A percentile compares a stretch with the other conserved stretches of the same genome.
Conservation (phyloP, 2,329 filamentous ascomycete genomes). For the Cercospora sesami region DNA sequence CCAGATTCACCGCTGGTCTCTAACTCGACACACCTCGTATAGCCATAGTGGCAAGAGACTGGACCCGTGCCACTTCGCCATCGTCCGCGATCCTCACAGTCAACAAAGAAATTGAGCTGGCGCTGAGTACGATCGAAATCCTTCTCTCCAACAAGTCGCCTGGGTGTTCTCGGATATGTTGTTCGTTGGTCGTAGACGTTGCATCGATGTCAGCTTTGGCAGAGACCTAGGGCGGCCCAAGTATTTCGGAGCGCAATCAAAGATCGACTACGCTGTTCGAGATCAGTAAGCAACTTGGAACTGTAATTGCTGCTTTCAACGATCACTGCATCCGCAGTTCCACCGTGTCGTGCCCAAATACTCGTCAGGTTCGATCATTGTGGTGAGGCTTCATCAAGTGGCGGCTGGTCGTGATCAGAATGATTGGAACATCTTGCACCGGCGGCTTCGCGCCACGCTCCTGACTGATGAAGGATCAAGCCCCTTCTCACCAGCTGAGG, state of each 20-base stretch:
- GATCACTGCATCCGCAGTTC: background rate
- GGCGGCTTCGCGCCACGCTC: background rate
- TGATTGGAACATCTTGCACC: background rate
- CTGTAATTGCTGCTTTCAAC: background rate
- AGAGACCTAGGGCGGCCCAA: background rate
- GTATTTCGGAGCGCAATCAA: background rate
- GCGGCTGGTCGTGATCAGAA: background rate
- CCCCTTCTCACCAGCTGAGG: background rate
- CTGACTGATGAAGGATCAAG: background rate
- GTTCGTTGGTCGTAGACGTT: conserved; percentile 1
- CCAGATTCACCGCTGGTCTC: background rate
- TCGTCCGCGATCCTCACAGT: too few species aligned
- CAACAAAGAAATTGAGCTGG: background rate
- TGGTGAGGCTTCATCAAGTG: background rate
- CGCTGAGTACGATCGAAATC: background rate
- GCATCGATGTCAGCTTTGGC: background rate
- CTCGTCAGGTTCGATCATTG: background rate
- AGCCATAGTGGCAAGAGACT: background rate
- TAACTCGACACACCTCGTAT: background rate
- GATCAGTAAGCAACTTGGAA: background rate
- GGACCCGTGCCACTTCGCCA: background rate
- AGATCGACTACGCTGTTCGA: background rate
- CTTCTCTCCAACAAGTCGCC: background rate
- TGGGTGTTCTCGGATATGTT: background rate
- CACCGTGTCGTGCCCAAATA: background rate